Evolutionary conservation across 1,284 basidiomycete species (phyloP), one percentile per base, ranked within the genome.

Genomic region (Phellopilus nigrolimitatus): DNA sequence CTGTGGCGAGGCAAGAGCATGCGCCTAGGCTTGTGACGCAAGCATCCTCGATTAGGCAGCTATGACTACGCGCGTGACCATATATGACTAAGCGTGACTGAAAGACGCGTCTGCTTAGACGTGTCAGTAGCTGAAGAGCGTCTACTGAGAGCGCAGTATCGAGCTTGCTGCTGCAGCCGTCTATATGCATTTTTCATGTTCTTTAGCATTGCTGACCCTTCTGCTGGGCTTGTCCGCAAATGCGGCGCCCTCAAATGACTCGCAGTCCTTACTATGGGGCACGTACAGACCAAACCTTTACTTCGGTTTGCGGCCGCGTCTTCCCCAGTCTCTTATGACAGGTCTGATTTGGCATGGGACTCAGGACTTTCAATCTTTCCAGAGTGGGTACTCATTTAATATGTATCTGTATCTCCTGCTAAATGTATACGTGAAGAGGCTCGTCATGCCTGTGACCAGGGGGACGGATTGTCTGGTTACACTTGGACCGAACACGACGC

Each of bases 341-440:
- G 95, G 94, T 31, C 77, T 97, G 36, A 80, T 95, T 66, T 97
- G 94, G 93, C 90, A 89, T 66, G 88, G 91, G 21, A 83, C 87
- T 3, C 82, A 89, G 41, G 79, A 94, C 66, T 94, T 80, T 64
- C 72, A 82, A 62, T 83, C 86, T 24, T 72, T 89, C 53, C 66
- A 69, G 52, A 75, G 87, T 86, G 58, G 64, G 84, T 72, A 15
- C 13, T 15, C 28, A 22, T 10, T 28, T 37, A 40, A 17, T 43
- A 49, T 44, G 4, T 17, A 7, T 13, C 15, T 13, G 53, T 25
- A 53, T 53, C 49, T 52, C 37, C 51, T 54, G 8, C 60, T 43
- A 56, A 25, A 17, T 38, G 21, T 61, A n/a, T n/a, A n/a, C n/a
- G n/a, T n/a, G n/a, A n/a, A 93, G 90, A 79, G 55, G 71, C 85